Evolutionary conservation across 352 stramenopile species (phyloP).

Genomic region (Aphanomyces cochlioides): DNA sequence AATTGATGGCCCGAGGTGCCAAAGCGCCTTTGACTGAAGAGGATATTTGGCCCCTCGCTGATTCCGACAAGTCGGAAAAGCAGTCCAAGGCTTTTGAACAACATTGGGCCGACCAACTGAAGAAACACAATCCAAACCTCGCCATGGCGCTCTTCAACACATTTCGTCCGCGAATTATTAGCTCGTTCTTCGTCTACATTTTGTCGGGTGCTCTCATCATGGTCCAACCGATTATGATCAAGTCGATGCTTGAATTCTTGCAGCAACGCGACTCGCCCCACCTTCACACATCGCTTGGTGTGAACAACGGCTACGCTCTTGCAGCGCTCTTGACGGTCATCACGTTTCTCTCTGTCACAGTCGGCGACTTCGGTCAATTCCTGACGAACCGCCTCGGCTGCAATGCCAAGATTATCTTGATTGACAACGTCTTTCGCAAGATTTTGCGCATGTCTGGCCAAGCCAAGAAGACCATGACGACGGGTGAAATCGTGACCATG

Average conservation of each 20-base stretch:
- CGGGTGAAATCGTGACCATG: conserved; percentile 42
- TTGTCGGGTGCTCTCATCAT: conserved; percentile 41
- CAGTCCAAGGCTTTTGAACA: conserved; percentile 28
- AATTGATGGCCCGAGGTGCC: not conserved
- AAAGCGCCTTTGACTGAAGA: conserved; percentile 21
- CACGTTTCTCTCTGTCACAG: conserved; percentile 43
- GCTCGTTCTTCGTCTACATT: conserved; percentile 39
- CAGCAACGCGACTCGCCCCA: conserved; percentile 33
- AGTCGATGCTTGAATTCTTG: conserved; percentile 48
- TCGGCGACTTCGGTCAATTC: conserved; percentile 48
- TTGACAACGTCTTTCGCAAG: conserved; percentile 59
- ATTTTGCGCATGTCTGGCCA: conserved; percentile 43
- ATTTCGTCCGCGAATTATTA: conserved; percentile 41
- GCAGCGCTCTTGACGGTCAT: conserved; percentile 30
- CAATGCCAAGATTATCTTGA: conserved; percentile 49
- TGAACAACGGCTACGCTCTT: no score
- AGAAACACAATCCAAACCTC: conserved; percentile 37
- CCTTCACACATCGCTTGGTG: no score
- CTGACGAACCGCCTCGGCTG: conserved; percentile 40
- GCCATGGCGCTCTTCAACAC: conserved; percentile 47
- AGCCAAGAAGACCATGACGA: conserved; percentile 44
- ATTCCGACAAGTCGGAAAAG: conserved; percentile 34
- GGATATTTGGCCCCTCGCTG: conserved; percentile 24
- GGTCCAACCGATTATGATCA: conserved; percentile 55
- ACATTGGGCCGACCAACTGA: conserved; percentile 33